phyloP scores from a whole-genome alignment of 495 filamentous ascomycete genomes.

The Aspergillus campestris region DNA sequence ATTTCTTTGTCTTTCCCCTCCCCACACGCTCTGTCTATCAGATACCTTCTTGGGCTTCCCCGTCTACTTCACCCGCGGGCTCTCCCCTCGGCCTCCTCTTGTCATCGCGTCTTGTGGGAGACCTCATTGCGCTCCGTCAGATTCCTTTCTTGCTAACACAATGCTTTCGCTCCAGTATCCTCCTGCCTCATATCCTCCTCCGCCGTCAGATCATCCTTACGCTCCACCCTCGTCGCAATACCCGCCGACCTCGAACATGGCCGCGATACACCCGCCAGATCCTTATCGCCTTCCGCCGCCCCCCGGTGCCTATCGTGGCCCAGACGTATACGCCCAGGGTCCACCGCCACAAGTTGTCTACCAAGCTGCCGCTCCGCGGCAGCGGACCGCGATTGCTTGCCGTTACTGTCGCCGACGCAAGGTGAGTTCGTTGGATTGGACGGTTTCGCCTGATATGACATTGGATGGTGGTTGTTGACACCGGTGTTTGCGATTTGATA shows the following conservation, averaged over 20 bases:
- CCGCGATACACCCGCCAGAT: conserved; percentile 33
- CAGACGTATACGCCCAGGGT: conserved; percentile 39
- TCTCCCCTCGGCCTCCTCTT: too few species aligned
- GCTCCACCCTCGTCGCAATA: conserved; percentile 24
- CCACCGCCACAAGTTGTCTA: conserved; percentile 44
- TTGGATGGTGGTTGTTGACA: conserved; percentile 6
- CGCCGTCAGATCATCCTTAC: conserved; percentile 30
- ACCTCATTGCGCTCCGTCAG: conserved; percentile 2
- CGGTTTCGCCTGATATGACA: neutral
- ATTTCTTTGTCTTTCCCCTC: conserved; percentile 5
- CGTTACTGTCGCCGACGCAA: conserved; percentile 75
- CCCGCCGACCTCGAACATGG: conserved; percentile 33
- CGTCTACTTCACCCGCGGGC: too few species aligned
- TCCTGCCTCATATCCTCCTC: conserved; percentile 32
- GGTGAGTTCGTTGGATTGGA: conserved; percentile 38
- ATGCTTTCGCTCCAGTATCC: conserved; percentile 21
- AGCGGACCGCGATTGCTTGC: conserved; percentile 79
- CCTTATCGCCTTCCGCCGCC: conserved; percentile 35
- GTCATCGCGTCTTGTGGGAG: too few species aligned
- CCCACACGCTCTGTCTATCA: conserved; percentile 5
- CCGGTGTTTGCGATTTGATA: conserved; percentile 19
- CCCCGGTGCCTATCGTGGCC: conserved; percentile 32
- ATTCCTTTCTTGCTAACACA: conserved; percentile 7
- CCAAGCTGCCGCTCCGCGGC: conserved; percentile 62
- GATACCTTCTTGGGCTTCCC: neutral